Percentiles rank a stretch among this genome's conserved stretches.
Conservation (phyloP, 2,329 filamentous ascomycete species). For the Peltaster fructicola region DNA sequence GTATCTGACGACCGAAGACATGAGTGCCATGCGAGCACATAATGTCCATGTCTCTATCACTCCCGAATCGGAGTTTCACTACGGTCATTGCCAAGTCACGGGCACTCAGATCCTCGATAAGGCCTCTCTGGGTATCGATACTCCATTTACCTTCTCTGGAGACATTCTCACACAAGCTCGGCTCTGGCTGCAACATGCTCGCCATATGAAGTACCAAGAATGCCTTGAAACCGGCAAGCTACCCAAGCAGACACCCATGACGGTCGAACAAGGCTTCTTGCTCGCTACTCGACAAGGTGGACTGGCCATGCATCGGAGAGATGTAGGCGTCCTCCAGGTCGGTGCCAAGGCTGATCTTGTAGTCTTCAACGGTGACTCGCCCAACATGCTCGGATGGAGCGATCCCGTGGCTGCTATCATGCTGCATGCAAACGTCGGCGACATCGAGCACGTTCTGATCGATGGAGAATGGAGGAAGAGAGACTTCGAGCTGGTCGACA, state of each 20-base stretch:
- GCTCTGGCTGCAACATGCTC: constrained; percentile 34
- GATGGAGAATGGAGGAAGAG: constrained; percentile 33
- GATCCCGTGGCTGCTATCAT: constrained; percentile 40
- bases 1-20: constrained; percentile 25
- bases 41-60: constrained; percentile 41
- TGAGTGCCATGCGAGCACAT: constrained; percentile 26
- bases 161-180: constrained; percentile 32
- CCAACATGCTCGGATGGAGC: constrained; percentile 35
- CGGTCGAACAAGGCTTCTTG: constrained; percentile 36
- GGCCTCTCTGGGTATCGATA: constrained; percentile 14
- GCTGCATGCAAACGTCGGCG: constrained; percentile 35
- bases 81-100: constrained; percentile 33
- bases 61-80: constrained; percentile 42
- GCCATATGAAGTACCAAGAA: constrained; percentile 23
- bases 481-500: constrained; percentile 16
- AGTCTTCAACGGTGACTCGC: constrained; percentile 33
- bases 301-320: constrained; percentile 32
- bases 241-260: constrained; percentile 34
- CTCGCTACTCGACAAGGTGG: constrained; percentile 37
- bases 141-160: constrained; percentile 9
- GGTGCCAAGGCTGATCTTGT: constrained; percentile 39
- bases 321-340: constrained; percentile 31
- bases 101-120: constrained; percentile 32
- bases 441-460: constrained; percentile 34
- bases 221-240: constrained; percentile 26